Percentiles rank a stretch among this genome's conserved stretches.
phyloP scores from a whole-genome alignment of 176 grass and related monocot genomes.

The Aechmea fasciata region DNA sequence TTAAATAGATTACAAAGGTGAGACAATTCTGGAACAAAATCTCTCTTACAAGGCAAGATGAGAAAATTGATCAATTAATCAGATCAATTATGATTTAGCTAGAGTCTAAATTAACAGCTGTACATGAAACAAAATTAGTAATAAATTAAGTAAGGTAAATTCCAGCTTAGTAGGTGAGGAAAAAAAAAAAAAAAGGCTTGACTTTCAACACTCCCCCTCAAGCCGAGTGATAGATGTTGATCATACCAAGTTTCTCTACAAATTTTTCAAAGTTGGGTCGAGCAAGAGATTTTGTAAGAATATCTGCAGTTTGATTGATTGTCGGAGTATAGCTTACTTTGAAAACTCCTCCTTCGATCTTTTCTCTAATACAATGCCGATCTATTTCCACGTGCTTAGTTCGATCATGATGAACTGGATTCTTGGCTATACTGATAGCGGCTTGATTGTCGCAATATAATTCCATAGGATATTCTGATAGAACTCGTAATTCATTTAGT shows the following conservation, averaged over 20 bases:
- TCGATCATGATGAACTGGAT: neutral
- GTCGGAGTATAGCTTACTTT: neutral
- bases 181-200: too few species aligned
- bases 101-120: too few species aligned
- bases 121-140: too few species aligned
- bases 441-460: slow-evolving; percentile 4
- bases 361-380: slow-evolving; percentile 5
- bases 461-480: neutral
- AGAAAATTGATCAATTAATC: too few species aligned
- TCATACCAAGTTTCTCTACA: neutral
- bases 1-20: too few species aligned
- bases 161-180: too few species aligned
- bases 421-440: neutral
- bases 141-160: too few species aligned
- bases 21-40: too few species aligned
- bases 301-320: neutral
- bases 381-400: slow-evolving; percentile 8
- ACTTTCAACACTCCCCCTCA: slow-evolving; percentile 11
- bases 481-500: neutral
- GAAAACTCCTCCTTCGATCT: neutral
- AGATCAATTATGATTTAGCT: too few species aligned
- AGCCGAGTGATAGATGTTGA: neutral
- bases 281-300: slow-evolving; percentile 3
- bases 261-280: neutral
- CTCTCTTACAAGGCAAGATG: too few species aligned